Evolutionary conservation across 2,329 filamentous ascomycete species (phyloP).

Genomic region (Endocalyx cinctus): DNA sequence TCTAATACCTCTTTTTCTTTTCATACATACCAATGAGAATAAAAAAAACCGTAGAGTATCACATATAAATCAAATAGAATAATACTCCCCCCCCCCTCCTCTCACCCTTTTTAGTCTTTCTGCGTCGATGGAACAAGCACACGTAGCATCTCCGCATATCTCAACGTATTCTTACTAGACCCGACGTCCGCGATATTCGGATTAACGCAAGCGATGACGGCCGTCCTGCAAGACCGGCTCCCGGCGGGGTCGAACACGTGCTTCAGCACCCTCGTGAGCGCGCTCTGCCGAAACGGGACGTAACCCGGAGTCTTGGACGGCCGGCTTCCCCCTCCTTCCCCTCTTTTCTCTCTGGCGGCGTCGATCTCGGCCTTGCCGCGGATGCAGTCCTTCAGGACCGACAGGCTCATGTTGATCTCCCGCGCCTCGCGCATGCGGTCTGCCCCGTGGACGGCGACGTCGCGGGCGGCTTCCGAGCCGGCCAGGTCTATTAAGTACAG

Average conservation of each 20-base stretch:
- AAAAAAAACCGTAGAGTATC: too few relatives aligned
- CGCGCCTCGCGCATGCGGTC: slow-evolving; percentile 42
- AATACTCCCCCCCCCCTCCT: too few relatives aligned
- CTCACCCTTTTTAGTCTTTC: too few relatives aligned
- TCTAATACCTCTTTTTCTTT: too few relatives aligned
- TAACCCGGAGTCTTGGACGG: slow-evolving; percentile 27
- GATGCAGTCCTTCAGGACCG: slow-evolving; percentile 49
- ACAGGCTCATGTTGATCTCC: slow-evolving; percentile 45
- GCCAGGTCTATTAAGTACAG: slow-evolving; percentile 37
- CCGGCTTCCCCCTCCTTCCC: too few relatives aligned
- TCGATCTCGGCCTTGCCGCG: slow-evolving; percentile 37
- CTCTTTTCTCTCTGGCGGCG: too few relatives aligned
- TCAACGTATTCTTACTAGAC: slow-evolving; percentile 43
- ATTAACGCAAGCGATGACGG: slow-evolving; percentile 44
- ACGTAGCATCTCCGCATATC: slow-evolving; percentile 44
- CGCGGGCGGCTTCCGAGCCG: slow-evolving; percentile 44
- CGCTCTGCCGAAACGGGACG: slow-evolving; percentile 42
- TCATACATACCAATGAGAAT: too few relatives aligned
- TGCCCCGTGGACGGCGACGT: slow-evolving; percentile 32
- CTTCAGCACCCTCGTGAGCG: slow-evolving; percentile 43
- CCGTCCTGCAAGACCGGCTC: slow-evolving; percentile 35
- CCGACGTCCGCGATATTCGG: slow-evolving; percentile 39
- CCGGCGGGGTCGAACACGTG: slow-evolving; percentile 43
- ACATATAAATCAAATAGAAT: too few relatives aligned
- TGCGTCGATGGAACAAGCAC: slow-evolving; percentile 29